Base-by-base conservation (phyloP, 2,329 filamentous ascomycete species). In the Fusarium burgessii region DNA sequence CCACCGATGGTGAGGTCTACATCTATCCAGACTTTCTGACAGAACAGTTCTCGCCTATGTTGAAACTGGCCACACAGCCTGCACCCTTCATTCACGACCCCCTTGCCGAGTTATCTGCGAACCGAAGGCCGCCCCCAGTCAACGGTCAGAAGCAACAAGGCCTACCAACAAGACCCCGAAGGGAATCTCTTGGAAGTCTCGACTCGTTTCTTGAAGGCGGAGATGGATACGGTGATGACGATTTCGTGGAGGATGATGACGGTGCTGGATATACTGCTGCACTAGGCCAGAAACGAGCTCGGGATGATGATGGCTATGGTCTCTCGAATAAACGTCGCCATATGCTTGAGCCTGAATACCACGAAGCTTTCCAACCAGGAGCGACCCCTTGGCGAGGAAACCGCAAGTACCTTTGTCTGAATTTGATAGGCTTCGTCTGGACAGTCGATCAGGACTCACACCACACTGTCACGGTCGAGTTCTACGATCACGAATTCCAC, bases 371-470 rank as follows among this genome's bases (percentile, higher is more conserved):
- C 79, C 97, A 99, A 79, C 93, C 95, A 1, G 95, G 96, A 2
- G 95, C 94, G 58, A 99, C 96, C 0, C 95, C 95, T 0, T 99
- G 96, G 97, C 90, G 94, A 68, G 96, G 96, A 3, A 96, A 97
- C 79, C 88, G 96, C 70, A 93, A 95, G 78, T 97, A 99, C 78
- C 87, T 99, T 2, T 97, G 94, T 77, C 88, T 98, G 42, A 98
- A 98, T 78, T 84, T 99, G 64, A 93, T 95, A 57, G 96, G 97
- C 2, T 96, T 97, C 77, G 93, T 98, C 12, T 99, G 96, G 94
- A 98, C 95, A 0, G 93, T 99, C 20, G 93, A 97, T 74, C 96
- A 99, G 80, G 95, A 98, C 77, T 93, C 92, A 0, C 92, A 95
- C 75, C 90, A 98, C 78, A 99, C 96, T 3, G 91, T 99, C 14